These are phyloP conservation scores for Ophiocordyceps unilateralis DNA, from an alignment of 2,329 filamentous ascomycete species.

Conservation along the genomic window DNA sequence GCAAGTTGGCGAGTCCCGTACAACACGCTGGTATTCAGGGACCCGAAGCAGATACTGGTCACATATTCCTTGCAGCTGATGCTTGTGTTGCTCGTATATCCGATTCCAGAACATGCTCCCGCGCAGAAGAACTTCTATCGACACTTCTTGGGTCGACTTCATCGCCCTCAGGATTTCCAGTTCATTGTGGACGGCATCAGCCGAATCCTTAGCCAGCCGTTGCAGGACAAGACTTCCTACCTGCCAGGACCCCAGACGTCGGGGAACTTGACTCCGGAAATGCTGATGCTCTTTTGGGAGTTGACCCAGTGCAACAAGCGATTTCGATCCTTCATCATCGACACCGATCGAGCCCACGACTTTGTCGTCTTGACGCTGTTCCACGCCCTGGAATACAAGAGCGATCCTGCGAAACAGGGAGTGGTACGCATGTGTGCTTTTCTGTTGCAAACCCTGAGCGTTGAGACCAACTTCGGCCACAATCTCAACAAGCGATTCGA, in stretches of 20 bases:
- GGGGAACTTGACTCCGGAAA: conserved; percentile 80
- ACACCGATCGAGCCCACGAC: conserved; percentile 83
- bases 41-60: conserved; percentile 76
- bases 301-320: conserved; percentile 93
- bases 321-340: conserved; percentile 91
- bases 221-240: conserved; percentile 78
- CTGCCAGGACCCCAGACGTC: conserved; percentile 69
- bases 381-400: conserved; percentile 80
- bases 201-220: conserved; percentile 76
- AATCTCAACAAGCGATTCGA: conserved; percentile 82
- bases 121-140: conserved; percentile 82
- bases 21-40: conserved; percentile 80
- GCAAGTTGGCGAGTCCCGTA: conserved; percentile 89
- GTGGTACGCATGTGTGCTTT: conserved; percentile 97
- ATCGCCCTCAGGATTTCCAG: conserved; percentile 91
- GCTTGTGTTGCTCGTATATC: conserved; percentile 71
- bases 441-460: conserved; percentile 82
- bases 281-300: conserved; percentile 97
- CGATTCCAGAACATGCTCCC: conserved; percentile 58
- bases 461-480: conserved; percentile 77
- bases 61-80: conserved; percentile 85
- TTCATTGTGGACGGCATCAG: conserved; percentile 94
- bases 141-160: conserved; percentile 76
- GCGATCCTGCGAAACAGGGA: conserved; percentile 75
- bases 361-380: conserved; percentile 83